Evolutionary conservation across 495 filamentous ascomycete genomes (phyloP), one percentile per base, ranked within the genome.

Genomic region (Penicillium longicatenatum): DNA sequence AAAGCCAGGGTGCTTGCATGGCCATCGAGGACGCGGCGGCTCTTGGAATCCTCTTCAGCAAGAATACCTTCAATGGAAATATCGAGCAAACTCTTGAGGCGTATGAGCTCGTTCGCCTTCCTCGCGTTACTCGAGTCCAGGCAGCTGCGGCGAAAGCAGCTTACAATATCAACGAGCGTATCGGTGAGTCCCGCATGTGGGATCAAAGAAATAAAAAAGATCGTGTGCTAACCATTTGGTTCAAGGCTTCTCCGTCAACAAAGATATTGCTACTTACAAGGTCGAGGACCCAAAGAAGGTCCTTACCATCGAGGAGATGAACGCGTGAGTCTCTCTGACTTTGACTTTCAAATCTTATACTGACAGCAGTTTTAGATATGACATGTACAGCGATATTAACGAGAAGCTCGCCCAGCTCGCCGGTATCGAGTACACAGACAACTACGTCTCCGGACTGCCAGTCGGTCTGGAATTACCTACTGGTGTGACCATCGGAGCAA

Each of bases 291-390:
- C 75, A 58, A 75, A 77, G 57, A 69, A 75, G 46, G 77, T 78
- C 29, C 57, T 82, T n/a, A 82, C 78, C 0, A 79, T 81, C 35
- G 78, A 81, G 55, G 78, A 82, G 49, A 82, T 82, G 77, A 81
- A 82, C 50, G 64, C 64, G 75, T 79, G 62, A 70, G 78, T 72
- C 2, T 4, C 16, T 24, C 5, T 20, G 12, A 21, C 9, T 14
- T 42, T 12, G 6, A 20, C 16, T 54, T 7, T 19, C 14, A 12
- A 5, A n/a, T 6, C 8, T 6, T 10, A 35, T 24, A 37, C 58
- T 70, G 54, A 70, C 45, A 39, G 19, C 19, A 2, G 10, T 20
- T 30, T 2, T 49, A 79, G 71, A 29, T 82, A 81, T 55, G 75
- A 82, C 55, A 80, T 82, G 79, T 70, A 76, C 58, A 63, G 63